These are phyloP conservation scores for Niveomyces coronatus DNA, from an alignment of 2,329 filamentous ascomycete species.

Conservation along the genomic window DNA sequence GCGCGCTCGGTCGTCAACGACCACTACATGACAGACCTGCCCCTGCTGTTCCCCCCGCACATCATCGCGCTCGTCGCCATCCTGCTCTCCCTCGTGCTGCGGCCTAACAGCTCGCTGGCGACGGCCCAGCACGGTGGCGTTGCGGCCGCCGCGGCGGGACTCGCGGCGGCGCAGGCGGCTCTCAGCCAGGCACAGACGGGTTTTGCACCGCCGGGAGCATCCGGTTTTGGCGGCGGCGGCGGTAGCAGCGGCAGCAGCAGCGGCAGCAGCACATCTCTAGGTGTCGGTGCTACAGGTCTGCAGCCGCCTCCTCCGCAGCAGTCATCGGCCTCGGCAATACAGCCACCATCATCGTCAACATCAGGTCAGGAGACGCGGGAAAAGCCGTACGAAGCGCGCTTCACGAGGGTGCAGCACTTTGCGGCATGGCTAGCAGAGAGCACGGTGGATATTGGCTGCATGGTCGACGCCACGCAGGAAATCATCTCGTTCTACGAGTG, in stretches of 20 bases:
- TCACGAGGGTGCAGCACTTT: slow-evolving; percentile 55
- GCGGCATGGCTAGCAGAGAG: slow-evolving; percentile 79
- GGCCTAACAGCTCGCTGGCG: slow-evolving; percentile 39
- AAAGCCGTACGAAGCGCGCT: slow-evolving; percentile 41
- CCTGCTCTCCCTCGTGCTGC: slow-evolving; percentile 71
- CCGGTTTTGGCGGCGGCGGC: too few relatives aligned
- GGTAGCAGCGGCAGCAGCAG: too few relatives aligned
- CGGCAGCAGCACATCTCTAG: slow-evolving; percentile 2
- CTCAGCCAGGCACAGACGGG: slow-evolving; percentile 35
- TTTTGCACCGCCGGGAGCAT: neutral
- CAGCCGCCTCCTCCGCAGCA: neutral
- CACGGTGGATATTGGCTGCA: slow-evolving; percentile 70
- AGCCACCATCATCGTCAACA: too few relatives aligned
- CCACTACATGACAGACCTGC: slow-evolving; percentile 85
- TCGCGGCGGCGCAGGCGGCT: slow-evolving; percentile 40
- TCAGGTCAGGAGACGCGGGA: slow-evolving; percentile 30
- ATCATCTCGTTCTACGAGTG: slow-evolving; percentile 80
- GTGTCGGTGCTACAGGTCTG: neutral
- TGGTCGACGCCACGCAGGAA: slow-evolving; percentile 86
- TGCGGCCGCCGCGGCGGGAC: slow-evolving; percentile 27
- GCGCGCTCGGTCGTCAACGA: slow-evolving; percentile 84
- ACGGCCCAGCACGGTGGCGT: slow-evolving; percentile 20
- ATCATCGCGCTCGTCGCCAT: slow-evolving; percentile 80
- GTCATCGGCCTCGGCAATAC: slow-evolving; percentile 8
- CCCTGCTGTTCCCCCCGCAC: slow-evolving; percentile 76